phyloP scores from a whole-genome alignment of 345 rosid species.

The Triadica sebifera region DNA sequence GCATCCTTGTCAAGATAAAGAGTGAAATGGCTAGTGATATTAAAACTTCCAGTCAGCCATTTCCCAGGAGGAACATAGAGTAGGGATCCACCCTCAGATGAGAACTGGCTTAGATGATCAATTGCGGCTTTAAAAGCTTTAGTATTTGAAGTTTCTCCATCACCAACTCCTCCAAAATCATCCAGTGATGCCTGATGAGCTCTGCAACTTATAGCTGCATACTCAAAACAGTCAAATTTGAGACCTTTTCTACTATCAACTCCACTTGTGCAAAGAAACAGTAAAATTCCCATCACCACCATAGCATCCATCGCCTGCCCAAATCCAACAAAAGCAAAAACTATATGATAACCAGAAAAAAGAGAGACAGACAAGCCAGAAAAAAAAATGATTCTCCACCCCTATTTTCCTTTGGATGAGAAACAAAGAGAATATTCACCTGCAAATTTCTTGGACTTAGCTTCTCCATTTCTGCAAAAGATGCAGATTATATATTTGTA shows the following conservation, averaged over 20 bases:
- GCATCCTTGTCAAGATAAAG: conserved; percentile 43
- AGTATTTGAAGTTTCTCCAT: conserved; percentile 44
- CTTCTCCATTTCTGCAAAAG: conserved; percentile 18
- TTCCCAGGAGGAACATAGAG: conserved; percentile 48
- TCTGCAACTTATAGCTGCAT: conserved; percentile 25
- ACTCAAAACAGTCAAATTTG: conserved; percentile 24
- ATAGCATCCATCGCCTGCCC: conserved; percentile 25
- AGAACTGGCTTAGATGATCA: conserved; percentile 33
- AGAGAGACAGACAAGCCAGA: too few species aligned
- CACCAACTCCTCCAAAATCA: conserved; percentile 38
- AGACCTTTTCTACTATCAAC: conserved; percentile 34
- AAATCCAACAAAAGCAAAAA: background rate
- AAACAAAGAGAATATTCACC: conserved; percentile 12
- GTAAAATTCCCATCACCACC: conserved; percentile 20
- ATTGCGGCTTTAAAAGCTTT: conserved; percentile 41
- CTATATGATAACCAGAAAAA: too few species aligned
- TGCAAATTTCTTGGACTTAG: conserved; percentile 9
- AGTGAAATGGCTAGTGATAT: conserved; percentile 46
- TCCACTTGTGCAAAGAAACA: conserved; percentile 27
- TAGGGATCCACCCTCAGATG: conserved; percentile 43
- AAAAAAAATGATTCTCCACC: background rate
- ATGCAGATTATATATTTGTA: background rate
- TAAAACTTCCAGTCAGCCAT: conserved; percentile 50
- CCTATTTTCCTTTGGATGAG: too few species aligned
- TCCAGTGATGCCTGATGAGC: conserved; percentile 21